Conservation (phyloP, 2,329 filamentous ascomycete genomes). For the Stromatinia cepivora region DNA sequence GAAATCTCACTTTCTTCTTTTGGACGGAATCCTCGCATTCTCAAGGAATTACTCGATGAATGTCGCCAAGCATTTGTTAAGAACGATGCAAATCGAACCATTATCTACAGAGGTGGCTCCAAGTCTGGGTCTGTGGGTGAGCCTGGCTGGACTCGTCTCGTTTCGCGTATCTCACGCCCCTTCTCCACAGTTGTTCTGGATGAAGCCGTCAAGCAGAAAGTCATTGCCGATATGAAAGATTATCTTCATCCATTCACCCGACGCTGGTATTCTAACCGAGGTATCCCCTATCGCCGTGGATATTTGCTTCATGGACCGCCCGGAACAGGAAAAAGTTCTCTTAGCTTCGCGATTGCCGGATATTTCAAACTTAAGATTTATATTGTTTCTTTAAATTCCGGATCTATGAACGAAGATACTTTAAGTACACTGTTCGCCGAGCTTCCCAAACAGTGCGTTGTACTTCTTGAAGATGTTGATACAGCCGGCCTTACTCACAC, state of each 20-base stretch:
- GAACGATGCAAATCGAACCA: conserved; percentile 61
- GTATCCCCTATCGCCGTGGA: conserved; percentile 81
- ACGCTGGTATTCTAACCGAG: conserved; percentile 80
- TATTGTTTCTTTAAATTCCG: conserved; percentile 59
- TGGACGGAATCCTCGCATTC: conserved; percentile 58
- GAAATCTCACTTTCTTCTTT: conserved; percentile 62
- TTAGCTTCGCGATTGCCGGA: conserved; percentile 69
- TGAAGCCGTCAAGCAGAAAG: conserved; percentile 57
- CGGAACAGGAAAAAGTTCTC: conserved; percentile 75
- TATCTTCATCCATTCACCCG: conserved; percentile 63
- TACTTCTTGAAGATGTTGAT: conserved; percentile 76
- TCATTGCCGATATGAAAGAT: conserved; percentile 61
- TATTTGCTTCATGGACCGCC: conserved; percentile 81
- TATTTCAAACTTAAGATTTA: conserved; percentile 71
- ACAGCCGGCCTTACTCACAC: conserved; percentile 65
- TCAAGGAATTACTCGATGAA: conserved; percentile 63
- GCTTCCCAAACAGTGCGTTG: conserved; percentile 68
- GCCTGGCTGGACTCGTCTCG: conserved; percentile 59
- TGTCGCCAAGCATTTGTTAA: conserved; percentile 56
- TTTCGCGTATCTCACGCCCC: conserved; percentile 59
- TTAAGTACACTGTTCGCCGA: conserved; percentile 63
- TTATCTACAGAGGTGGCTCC: conserved; percentile 61
- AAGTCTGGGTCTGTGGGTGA: conserved; percentile 45
- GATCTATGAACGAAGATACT: conserved; percentile 62
- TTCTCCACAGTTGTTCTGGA: conserved; percentile 66